phyloP scores from a whole-genome alignment of 106 monocot genomes.

The Dendrobium nobile region DNA sequence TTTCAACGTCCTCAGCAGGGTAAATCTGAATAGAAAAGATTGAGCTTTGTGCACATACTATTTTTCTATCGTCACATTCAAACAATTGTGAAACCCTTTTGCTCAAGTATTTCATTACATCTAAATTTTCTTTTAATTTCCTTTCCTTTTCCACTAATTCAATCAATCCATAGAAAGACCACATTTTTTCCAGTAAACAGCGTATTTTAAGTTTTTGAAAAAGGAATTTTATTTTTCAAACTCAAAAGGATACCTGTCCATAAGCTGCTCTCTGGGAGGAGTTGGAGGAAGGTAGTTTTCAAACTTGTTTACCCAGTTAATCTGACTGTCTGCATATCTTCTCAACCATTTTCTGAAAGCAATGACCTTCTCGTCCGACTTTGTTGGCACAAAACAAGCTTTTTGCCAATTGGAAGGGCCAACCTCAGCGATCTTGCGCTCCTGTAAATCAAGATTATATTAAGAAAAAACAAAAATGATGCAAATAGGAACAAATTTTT shows the following conservation, averaged over 20 bases:
- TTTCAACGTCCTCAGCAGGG: too few relatives aligned
- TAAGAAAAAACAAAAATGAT: background rate
- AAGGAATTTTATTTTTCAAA: too few relatives aligned
- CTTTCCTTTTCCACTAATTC: too few relatives aligned
- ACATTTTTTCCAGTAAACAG: too few relatives aligned
- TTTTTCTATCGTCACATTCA: too few relatives aligned
- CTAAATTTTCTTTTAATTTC: too few relatives aligned
- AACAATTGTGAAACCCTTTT: too few relatives aligned
- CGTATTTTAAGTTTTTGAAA: too few relatives aligned
- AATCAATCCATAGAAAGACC: too few relatives aligned
- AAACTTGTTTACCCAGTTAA: slow-evolving; percentile 52
- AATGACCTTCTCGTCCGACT: slow-evolving; percentile 70
- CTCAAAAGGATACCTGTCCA: slow-evolving; percentile 60
- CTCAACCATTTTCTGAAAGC: slow-evolving; percentile 85
- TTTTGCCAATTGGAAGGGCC: slow-evolving; percentile 80
- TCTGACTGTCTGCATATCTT: slow-evolving; percentile 53
- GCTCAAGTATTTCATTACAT: too few relatives aligned
- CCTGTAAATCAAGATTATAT: slow-evolving; percentile 32
- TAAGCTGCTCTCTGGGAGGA: slow-evolving; percentile 70
- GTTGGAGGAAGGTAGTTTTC: slow-evolving; percentile 46
- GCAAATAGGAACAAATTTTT: background rate
- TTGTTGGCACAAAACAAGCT: slow-evolving; percentile 87
- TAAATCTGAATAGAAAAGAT: too few relatives aligned
- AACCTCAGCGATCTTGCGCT: slow-evolving; percentile 57
- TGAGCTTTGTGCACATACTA: too few relatives aligned